These are phyloP conservation scores for Alternaria atra DNA, from an alignment of 2,329 filamentous ascomycete species.

Conservation along the genomic window DNA sequence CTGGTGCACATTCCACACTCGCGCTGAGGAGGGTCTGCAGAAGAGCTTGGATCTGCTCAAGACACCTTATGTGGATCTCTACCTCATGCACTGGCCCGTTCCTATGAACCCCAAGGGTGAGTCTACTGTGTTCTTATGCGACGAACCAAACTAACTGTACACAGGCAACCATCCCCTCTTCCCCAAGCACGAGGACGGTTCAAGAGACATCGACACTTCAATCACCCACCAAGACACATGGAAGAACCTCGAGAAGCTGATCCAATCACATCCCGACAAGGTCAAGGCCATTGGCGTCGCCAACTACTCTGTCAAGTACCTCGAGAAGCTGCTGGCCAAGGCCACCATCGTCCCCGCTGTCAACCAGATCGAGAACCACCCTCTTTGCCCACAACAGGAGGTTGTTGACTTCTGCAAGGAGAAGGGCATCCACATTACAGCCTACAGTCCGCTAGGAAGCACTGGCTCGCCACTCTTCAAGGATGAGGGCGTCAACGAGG, in stretches of 20 bases:
- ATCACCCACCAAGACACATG: slow-evolving; percentile 80
- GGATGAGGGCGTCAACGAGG: slow-evolving; percentile 57
- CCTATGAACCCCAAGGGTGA: slow-evolving; percentile 79
- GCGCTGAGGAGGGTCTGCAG: slow-evolving; percentile 74
- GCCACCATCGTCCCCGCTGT: slow-evolving; percentile 72
- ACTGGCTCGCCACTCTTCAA: slow-evolving; percentile 60
- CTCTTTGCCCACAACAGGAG: slow-evolving; percentile 74
- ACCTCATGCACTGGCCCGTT: slow-evolving; percentile 84
- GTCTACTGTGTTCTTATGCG: neutral
- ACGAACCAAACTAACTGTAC: neutral
- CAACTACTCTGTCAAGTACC: slow-evolving; percentile 59
- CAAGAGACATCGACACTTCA: slow-evolving; percentile 73
- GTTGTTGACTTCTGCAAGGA: slow-evolving; percentile 73
- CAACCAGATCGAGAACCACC: slow-evolving; percentile 80
- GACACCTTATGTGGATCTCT: slow-evolving; percentile 83
- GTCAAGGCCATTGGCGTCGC: slow-evolving; percentile 61
- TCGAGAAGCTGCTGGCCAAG: slow-evolving; percentile 62
- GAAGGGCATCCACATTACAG: slow-evolving; percentile 75
- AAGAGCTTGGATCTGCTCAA: slow-evolving; percentile 77
- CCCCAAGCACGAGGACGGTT: slow-evolving; percentile 77
- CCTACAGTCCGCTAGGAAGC: slow-evolving; percentile 67
- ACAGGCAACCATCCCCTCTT: slow-evolving; percentile 75
- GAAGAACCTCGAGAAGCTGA: slow-evolving; percentile 76
- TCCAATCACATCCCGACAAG: slow-evolving; percentile 55
- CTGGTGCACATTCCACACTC: slow-evolving; percentile 80